Evolutionary conservation across 2,329 filamentous ascomycete genomes (phyloP).

Genomic region (Fusarium globosum): DNA sequence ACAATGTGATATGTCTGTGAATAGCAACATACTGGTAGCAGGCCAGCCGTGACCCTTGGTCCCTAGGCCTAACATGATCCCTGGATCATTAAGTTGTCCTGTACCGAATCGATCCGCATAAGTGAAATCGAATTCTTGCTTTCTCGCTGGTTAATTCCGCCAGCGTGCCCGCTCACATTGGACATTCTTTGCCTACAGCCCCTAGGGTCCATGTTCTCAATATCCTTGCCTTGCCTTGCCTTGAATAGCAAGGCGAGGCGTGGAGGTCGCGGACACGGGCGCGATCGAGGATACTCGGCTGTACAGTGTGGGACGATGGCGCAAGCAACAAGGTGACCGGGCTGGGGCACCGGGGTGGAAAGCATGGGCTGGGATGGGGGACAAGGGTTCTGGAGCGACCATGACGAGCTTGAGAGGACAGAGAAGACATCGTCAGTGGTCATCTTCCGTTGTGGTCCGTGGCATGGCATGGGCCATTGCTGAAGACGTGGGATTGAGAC

Average conservation of each 20-base stretch:
- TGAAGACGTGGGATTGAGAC: constrained; percentile 38
- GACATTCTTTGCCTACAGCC: constrained; percentile 19
- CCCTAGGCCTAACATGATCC: constrained; percentile 30
- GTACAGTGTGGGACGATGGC: constrained; percentile 49
- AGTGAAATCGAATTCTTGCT: constrained; percentile 29
- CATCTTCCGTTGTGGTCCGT: constrained; percentile 35
- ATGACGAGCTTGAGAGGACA: constrained; percentile 39
- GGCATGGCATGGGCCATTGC: constrained; percentile 34
- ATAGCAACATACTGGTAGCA: constrained; percentile 4
- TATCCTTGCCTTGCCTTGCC: constrained; percentile 38
- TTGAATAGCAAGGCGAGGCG: constrained; percentile 42
- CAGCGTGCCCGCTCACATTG: constrained; percentile 16
- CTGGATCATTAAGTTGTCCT: constrained; percentile 26
- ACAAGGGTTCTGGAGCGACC: constrained; percentile 41
- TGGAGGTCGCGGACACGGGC: constrained; percentile 44
- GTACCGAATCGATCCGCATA: constrained; percentile 32
- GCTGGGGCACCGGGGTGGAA: constrained; percentile 40
- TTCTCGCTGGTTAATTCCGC: constrained; percentile 29
- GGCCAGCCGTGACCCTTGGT: constrained; percentile 16
- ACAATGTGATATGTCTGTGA: constrained; percentile 29
- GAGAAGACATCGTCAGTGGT: constrained; percentile 36
- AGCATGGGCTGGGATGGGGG: constrained; percentile 37
- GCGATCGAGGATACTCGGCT: constrained; percentile 45
- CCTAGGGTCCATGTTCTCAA: constrained; percentile 19
- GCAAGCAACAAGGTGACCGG: constrained; percentile 43